Evolutionary conservation across 768 basidiomycete genomes (phyloP).

Genomic region (Thelephora aurantiotincta): DNA sequence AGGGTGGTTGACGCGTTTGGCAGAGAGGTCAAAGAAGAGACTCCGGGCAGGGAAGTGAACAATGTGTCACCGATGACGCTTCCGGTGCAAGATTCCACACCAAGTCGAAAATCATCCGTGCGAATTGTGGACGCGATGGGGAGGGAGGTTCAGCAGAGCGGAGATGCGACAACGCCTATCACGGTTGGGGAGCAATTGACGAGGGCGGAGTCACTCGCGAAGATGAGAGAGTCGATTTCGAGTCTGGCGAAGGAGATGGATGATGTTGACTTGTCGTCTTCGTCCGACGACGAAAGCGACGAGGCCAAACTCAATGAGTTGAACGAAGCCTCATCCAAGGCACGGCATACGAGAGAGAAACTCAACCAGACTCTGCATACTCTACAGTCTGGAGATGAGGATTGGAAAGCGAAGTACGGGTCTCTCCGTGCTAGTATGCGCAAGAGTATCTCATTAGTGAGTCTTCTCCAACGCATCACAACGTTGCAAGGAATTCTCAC

Average conservation of each 20-base stretch:
- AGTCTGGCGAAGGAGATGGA: conserved; percentile 42
- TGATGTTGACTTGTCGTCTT: conserved; percentile 30
- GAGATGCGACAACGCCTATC: conserved; percentile 11
- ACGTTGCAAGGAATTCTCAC: too few relatives aligned
- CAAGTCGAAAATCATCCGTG: conserved; percentile 21
- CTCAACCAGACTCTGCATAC: conserved; percentile 28
- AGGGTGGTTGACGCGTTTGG: conserved; percentile 67
- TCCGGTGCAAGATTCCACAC: conserved; percentile 1
- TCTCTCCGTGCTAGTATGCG: conserved; percentile 23
- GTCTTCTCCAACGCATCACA: conserved; percentile 6
- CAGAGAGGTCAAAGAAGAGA: conserved; percentile 19
- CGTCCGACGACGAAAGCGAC: conserved; percentile 25
- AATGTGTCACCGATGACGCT: background rate
- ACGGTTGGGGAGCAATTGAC: conserved; percentile 13
- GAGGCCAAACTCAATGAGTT: conserved; percentile 34
- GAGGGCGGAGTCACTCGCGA: conserved; percentile 38
- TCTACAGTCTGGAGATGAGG: conserved; percentile 21
- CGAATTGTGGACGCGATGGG: conserved; percentile 64
- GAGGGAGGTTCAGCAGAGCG: conserved; percentile 30
- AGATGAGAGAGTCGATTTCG: conserved; percentile 42
- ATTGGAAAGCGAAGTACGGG: conserved; percentile 20
- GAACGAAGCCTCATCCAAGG: conserved; percentile 35
- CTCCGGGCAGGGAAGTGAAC: background rate
- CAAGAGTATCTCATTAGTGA: conserved; percentile 24
- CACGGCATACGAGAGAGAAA: conserved; percentile 34